Evolutionary conservation across 257 asterid genomes (phyloP).

Genomic region (Capsicum rhomboideum): DNA sequence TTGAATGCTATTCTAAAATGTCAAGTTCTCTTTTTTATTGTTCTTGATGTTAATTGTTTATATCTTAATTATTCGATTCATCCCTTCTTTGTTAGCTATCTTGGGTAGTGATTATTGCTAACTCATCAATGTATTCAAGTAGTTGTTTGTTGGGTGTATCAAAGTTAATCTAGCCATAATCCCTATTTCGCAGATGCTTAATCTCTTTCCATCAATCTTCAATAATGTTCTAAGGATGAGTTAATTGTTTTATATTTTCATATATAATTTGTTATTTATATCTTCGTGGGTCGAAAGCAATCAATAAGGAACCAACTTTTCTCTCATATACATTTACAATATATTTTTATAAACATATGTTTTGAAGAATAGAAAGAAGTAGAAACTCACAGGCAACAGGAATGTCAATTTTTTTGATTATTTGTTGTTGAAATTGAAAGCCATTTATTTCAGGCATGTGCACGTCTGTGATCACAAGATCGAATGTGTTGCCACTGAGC

Average conservation of each 20-base stretch:
- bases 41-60: neutral
- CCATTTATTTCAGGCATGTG: slow-evolving; percentile 57
- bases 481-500: neutral
- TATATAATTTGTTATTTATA: neutral
- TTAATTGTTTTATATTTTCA: neutral
- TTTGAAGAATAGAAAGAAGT: neutral
- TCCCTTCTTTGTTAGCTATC: neutral
- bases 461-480: slow-evolving; percentile 18
- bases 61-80: neutral
- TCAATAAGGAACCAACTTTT: neutral
- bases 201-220: neutral
- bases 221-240: neutral
- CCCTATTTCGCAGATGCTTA: neutral
- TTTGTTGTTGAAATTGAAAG: slow-evolving; percentile 32
- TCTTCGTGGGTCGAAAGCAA: neutral
- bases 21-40: neutral
- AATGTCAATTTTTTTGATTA: slow-evolving; percentile 40
- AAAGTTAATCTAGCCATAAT: neutral
- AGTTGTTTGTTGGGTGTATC: neutral
- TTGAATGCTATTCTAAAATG: neutral
- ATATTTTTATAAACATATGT: neutral
- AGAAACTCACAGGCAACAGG: slow-evolving; percentile 45
- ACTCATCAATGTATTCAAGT: neutral
- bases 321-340: neutral
- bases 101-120: neutral